Evolutionary conservation across 1,284 basidiomycete species (phyloP), one percentile per base, ranked within the genome.

Genomic region (Volvariella volvacea): DNA sequence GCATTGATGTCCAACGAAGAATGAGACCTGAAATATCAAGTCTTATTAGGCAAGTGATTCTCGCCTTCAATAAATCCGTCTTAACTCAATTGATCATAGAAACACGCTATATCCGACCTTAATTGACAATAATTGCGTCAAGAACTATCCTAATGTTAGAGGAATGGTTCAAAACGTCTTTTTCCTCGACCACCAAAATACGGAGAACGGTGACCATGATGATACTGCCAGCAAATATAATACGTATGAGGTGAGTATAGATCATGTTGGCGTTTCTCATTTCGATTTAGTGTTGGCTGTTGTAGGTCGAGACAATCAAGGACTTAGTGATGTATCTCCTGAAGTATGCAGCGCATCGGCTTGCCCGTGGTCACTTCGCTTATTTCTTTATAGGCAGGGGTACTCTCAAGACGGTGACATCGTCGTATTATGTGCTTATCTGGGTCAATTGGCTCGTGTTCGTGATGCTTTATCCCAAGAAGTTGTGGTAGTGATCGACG

Each of bases 391-490:
- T 39, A 80, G 75, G 33, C 79, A 82, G 61, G 77, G 79, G 0
- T 82, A 81, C 52, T 71, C 70, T 1, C 55, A 67, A 8, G 73
- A 78, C 25, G 83, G 83, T 1, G 80, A 86, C 49, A 85, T 89
- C 28, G 83, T 81, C 4, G 78, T 89, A 6, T 61, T 89, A 9
- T 85, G 82, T 52, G 83, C 83, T 0, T 88, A 88, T 54, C 72
- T 88, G 2, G 83, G 86, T 0, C 86, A 88, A 53, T 67, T 89
- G 1, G 70, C 74, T 2, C 69, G 72, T 25, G 66, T 88, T 9
- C 63, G 76, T 22, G 71, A 78, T 44, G 73, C 70, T 0, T 59
- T 84, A 7, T 50, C 57, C 16, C 53, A 63, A 2, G 62, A 76
- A 41, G 70, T 89, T 10, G 70, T 73, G n/a, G n/a, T n/a, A 2